These are phyloP conservation scores for Chrysosporium keratinophilum DNA, from an alignment of 2,329 filamentous ascomycete genomes.

Conservation along the genomic window DNA sequence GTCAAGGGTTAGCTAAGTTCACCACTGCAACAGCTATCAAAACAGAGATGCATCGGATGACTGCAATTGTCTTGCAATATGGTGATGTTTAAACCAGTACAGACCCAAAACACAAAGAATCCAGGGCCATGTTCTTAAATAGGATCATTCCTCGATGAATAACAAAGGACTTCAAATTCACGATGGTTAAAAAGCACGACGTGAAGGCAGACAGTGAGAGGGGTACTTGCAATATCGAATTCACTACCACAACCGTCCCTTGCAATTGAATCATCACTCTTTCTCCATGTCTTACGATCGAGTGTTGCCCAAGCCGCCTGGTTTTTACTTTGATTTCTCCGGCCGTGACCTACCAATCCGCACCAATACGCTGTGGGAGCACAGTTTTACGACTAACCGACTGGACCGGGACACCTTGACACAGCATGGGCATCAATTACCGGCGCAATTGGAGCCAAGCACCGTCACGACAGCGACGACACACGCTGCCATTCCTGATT, in stretches of 20 bases:
- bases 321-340: constrained; percentile 33
- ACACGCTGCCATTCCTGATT: not conserved
- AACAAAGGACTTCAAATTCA: constrained; percentile 6
- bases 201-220: not conserved
- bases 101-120: constrained; percentile 17
- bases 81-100: constrained; percentile 8
- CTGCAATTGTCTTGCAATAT: constrained; percentile 19
- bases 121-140: constrained; percentile 1
- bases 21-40: not conserved
- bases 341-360: constrained; percentile 26
- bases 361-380: constrained; percentile 31
- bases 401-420: not conserved
- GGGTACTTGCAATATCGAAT: not conserved
- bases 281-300: constrained; percentile 39
- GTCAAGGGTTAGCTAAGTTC: not conserved
- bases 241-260: not conserved
- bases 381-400: constrained; percentile 35
- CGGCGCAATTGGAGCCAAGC: not conserved
- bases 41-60: constrained; percentile 12
- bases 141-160: constrained; percentile 3
- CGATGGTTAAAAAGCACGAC: constrained; percentile 7
- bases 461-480: not conserved
- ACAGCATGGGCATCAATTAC: not conserved
- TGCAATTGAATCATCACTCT: not conserved
- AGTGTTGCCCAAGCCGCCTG: constrained; percentile 37